Conservation (phyloP, 495 filamentous ascomycete genomes). For the Hypoxylon crocopeplum region DNA sequence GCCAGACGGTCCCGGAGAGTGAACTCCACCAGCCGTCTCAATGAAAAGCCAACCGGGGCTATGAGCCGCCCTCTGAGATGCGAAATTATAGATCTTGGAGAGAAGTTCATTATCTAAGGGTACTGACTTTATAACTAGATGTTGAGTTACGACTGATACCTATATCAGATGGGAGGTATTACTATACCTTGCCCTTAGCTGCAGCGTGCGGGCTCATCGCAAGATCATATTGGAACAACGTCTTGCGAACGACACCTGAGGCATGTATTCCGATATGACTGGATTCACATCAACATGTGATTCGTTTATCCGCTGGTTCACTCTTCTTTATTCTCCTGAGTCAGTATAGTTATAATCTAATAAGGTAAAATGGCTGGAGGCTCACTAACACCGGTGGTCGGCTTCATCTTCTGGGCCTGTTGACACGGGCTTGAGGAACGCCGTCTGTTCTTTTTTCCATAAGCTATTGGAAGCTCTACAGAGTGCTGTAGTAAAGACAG, state of each 20-base stretch:
- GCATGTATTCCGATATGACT: slow-evolving; percentile 67
- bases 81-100: slow-evolving; percentile 49
- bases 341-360: slow-evolving; percentile 7
- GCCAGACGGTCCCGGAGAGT: slow-evolving; percentile 76
- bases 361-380: not conserved
- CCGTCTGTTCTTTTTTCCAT: slow-evolving; percentile 54
- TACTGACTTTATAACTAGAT: slow-evolving; percentile 34
- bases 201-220: slow-evolving; percentile 79
- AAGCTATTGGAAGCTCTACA: slow-evolving; percentile 60
- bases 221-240: slow-evolving; percentile 73
- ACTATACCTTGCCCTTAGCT: slow-evolving; percentile 50
- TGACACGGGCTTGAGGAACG: slow-evolving; percentile 78
- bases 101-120: slow-evolving; percentile 57
- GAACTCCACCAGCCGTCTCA: slow-evolving; percentile 79
- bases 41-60: slow-evolving; percentile 59
- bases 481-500: slow-evolving; percentile 73
- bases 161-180: not conserved
- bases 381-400: slow-evolving; percentile 64
- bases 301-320: not conserved
- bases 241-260: slow-evolving; percentile 50
- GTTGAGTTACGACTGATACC: not conserved
- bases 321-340: slow-evolving; percentile 7
- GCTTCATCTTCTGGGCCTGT: slow-evolving; percentile 71
- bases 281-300: slow-evolving; percentile 11
- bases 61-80: slow-evolving; percentile 53